Conservation (phyloP, 331 rosid species). For the Malus hybrid region DNA sequence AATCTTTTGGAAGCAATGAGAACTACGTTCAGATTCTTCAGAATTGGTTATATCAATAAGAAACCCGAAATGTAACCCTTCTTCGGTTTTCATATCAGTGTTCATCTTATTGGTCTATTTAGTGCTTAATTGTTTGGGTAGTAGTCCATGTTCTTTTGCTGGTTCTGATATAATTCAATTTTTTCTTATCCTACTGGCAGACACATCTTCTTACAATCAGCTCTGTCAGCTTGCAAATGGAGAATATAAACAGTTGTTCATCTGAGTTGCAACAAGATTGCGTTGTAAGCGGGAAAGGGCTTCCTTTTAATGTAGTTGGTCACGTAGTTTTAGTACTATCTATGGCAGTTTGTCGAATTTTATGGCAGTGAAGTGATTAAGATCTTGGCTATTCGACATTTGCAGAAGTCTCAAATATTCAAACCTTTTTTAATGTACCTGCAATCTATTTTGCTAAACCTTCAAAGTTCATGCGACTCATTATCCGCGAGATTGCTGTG, state of each 20-base stretch:
- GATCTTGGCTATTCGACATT: not conserved
- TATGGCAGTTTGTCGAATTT: not conserved
- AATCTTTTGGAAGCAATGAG: not conserved
- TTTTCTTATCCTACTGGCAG: slow-evolving; percentile 29
- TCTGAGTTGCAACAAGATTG: slow-evolving; percentile 14
- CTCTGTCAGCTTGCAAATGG: slow-evolving; percentile 88
- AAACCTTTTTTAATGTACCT: not conserved
- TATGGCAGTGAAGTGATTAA: not conserved
- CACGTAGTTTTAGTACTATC: not conserved
- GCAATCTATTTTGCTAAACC: not conserved
- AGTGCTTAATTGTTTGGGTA: not conserved
- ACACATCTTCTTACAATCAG: slow-evolving; percentile 54
- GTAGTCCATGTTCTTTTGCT: not conserved
- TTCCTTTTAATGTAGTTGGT: not conserved
- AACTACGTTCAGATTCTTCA: not conserved
- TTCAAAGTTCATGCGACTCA: not conserved
- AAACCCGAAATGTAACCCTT: not conserved
- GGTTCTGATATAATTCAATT: not conserved
- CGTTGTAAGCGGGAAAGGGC: not conserved
- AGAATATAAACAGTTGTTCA: slow-evolving; percentile 47
- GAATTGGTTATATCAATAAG: not conserved
- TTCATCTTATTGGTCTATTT: not conserved
- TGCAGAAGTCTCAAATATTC: not conserved
- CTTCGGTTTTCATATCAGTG: not conserved
- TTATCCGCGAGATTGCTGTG: not conserved